Conservation (phyloP, 495 filamentous ascomycete genomes). For the Talaromyces ruber region DNA sequence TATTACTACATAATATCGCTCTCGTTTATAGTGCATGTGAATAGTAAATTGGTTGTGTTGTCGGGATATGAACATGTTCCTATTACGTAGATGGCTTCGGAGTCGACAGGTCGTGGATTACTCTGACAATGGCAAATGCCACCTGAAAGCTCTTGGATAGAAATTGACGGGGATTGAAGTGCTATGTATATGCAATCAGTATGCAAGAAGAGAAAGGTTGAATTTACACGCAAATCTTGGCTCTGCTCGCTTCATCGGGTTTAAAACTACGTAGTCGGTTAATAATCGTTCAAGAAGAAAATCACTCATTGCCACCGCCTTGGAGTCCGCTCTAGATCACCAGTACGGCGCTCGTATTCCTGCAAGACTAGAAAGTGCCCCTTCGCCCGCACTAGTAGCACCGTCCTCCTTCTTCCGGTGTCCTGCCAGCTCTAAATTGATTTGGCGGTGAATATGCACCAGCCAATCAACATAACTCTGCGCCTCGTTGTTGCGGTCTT, state of each 20-base stretch:
- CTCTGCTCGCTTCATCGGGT: background rate
- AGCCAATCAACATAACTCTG: conserved; percentile 98
- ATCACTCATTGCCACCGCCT: background rate
- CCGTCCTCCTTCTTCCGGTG: conserved; percentile 69
- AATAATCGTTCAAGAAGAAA: background rate
- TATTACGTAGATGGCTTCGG: background rate
- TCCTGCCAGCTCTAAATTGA: conserved; percentile 79
- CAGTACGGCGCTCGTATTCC: conserved; percentile 69
- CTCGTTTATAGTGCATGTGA: background rate
- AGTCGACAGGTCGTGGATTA: background rate
- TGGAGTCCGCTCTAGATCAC: conserved; percentile 27
- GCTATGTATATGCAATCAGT: background rate
- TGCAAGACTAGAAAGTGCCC: conserved; percentile 50
- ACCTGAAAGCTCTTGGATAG: too few species aligned
- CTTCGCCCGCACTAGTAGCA: conserved; percentile 34
- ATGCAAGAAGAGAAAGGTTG: background rate
- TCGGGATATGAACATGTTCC: background rate
- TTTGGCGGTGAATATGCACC: conserved; percentile 86
- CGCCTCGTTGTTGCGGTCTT: conserved; percentile 96
- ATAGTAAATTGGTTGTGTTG: too few species aligned
- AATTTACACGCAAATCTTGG: background rate
- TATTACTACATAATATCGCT: background rate
- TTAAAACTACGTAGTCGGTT: background rate
- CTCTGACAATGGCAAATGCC: background rate
- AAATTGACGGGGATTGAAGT: background rate